phyloP scores from a whole-genome alignment of 208 protist genomes.

The Leishmania tropica region DNA sequence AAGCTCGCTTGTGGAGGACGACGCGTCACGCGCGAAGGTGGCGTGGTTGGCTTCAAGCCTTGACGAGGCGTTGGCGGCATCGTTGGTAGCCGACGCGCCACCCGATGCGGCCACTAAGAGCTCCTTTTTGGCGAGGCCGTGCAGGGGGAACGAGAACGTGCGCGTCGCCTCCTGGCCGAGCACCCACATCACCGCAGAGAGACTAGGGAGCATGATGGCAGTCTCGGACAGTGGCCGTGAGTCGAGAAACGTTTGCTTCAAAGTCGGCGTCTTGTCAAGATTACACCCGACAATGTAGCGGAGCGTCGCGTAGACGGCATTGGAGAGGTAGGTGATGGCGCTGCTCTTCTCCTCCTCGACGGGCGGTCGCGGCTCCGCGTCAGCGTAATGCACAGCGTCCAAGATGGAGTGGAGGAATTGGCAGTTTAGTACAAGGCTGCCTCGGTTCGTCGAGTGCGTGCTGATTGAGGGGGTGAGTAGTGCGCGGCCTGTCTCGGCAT shows the following conservation, averaged over 20 bases:
- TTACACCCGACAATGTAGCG: constrained; percentile 87
- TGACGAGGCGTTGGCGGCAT: background rate
- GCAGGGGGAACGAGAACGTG: constrained; percentile 57
- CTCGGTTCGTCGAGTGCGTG: constrained; percentile 18
- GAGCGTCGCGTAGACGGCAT: constrained; percentile 64
- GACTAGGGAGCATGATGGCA: constrained; percentile 48
- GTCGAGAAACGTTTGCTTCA: constrained; percentile 74
- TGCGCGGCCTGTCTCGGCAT: constrained; percentile 47
- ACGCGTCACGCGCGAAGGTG: background rate
- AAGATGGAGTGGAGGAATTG: constrained; percentile 66
- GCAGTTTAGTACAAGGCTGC: constrained; percentile 61
- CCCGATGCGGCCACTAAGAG: constrained; percentile 35
- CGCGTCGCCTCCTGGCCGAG: constrained; percentile 42
- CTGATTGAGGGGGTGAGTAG: constrained; percentile 23
- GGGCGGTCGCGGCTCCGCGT: constrained; percentile 65
- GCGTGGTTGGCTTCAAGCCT: background rate
- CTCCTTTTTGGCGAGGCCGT: constrained; percentile 44
- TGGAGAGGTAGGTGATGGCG: constrained; percentile 64
- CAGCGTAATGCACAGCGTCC: constrained; percentile 78
- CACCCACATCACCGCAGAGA: constrained; percentile 78
- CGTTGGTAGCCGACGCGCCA: background rate
- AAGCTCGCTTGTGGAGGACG: constrained; percentile 20
- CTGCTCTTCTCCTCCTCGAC: constrained; percentile 69
- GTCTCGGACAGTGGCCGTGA: constrained; percentile 49
- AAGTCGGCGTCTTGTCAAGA: constrained; percentile 30